Conservation (phyloP, 768 basidiomycete genomes). For the Paxillus involutus region DNA sequence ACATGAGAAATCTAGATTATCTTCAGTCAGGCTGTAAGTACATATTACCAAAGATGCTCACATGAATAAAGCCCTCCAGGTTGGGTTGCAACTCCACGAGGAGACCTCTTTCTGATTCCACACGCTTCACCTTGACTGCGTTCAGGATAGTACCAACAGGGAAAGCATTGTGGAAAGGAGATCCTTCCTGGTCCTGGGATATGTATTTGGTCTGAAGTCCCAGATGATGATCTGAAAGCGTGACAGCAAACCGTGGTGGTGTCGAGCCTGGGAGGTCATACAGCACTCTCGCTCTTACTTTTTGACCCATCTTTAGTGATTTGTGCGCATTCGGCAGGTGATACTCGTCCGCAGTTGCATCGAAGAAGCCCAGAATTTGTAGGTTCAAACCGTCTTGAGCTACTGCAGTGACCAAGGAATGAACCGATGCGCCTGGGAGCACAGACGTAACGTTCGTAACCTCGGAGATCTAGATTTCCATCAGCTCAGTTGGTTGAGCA, state of each 20-base stretch:
- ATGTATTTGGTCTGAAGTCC: conserved; percentile 44
- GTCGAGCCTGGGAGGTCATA: conserved; percentile 70
- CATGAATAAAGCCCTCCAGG: conserved; percentile 84
- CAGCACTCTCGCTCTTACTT: conserved; percentile 81
- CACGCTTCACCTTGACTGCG: conserved; percentile 65
- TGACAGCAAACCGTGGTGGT: conserved; percentile 84
- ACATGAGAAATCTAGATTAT: conserved; percentile 82
- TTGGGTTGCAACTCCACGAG: conserved; percentile 63
- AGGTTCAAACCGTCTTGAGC: conserved; percentile 76
- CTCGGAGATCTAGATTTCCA: conserved; percentile 59
- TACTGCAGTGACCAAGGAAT: conserved; percentile 77
- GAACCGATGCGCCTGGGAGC: conserved; percentile 83
- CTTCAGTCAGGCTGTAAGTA: conserved; percentile 1
- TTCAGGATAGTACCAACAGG: conserved; percentile 76
- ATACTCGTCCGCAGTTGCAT: conserved; percentile 82
- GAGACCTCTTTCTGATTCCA: conserved; percentile 84
- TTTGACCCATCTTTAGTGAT: conserved; percentile 62
- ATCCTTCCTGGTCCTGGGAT: conserved; percentile 18
- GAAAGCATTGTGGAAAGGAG: conserved; percentile 53
- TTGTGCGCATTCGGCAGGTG: conserved; percentile 57
- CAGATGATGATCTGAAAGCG: conserved; percentile 71
- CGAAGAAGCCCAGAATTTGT: conserved; percentile 89
- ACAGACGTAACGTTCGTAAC: conserved; percentile 77
- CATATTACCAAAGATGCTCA: conserved; percentile 39
- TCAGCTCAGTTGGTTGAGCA: conserved; percentile 3